phyloP scores from a whole-genome alignment of 2,329 filamentous ascomycete species.

The Fusarium xyrophilum region DNA sequence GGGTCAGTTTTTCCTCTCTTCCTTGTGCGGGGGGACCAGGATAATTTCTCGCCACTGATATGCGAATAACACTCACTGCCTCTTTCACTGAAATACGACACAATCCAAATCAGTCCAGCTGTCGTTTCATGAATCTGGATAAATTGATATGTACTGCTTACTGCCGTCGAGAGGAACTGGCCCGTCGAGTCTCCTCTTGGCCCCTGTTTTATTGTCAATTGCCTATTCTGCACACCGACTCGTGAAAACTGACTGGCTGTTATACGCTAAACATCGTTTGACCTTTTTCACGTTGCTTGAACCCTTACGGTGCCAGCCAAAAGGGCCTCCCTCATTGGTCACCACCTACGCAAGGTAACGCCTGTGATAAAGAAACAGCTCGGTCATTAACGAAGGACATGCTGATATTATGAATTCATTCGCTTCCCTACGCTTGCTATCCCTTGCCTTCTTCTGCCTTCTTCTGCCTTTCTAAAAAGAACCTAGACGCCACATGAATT shows the following conservation, averaged over 20 bases:
- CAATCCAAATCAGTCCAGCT: not conserved
- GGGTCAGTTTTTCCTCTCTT: not conserved
- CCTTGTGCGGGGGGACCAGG: not conserved
- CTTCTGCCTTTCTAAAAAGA: not conserved
- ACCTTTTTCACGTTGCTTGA: not conserved
- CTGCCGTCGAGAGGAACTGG: not conserved
- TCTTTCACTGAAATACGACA: not conserved
- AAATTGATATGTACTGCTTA: not conserved
- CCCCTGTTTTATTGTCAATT: conserved; percentile 14
- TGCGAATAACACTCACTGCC: conserved; percentile 10
- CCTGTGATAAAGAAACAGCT: not conserved
- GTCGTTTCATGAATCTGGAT: not conserved
- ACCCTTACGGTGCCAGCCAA: not conserved
- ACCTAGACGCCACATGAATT: not conserved
- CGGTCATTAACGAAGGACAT: not conserved
- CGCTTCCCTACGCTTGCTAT: not conserved
- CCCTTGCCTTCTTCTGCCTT: not conserved
- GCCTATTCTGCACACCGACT: conserved; percentile 31
- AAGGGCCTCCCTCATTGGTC: no score
- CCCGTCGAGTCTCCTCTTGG: not conserved
- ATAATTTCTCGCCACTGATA: conserved; percentile 14
- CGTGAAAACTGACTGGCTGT: not conserved
- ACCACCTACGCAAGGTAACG: not conserved
- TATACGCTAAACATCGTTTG: not conserved
- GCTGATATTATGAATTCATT: not conserved